phyloP scores from a whole-genome alignment of 108 stramenopile species.

The Skeletonema potamos region DNA sequence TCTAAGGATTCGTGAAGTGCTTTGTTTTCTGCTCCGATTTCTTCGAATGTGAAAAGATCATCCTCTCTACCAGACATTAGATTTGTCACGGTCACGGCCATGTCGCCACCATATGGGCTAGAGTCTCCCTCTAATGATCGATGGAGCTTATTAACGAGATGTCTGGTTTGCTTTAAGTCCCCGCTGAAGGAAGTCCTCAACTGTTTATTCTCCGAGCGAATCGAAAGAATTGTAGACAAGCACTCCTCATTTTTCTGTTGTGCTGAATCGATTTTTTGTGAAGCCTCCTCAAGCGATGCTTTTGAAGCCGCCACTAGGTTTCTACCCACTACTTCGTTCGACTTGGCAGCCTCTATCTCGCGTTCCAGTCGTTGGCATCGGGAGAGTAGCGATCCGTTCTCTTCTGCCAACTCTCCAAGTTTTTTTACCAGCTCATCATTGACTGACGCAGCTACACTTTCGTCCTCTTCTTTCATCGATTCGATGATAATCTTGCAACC shows the following conservation, averaged over 20 bases:
- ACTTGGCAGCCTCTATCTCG: conserved; percentile 6
- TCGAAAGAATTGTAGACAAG: neutral
- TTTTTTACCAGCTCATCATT: conserved; percentile 22
- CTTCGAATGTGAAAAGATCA: conserved; percentile 10
- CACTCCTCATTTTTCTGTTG: neutral
- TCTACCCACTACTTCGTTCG: neutral
- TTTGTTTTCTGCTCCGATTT: conserved; percentile 9
- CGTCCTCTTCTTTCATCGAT: conserved; percentile 7
- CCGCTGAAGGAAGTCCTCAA: neutral
- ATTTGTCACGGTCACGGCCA: neutral
- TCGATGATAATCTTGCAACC: conserved; percentile 8
- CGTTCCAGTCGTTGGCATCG: conserved; percentile 14
- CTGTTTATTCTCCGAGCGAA: neutral
- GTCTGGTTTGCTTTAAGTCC: neutral
- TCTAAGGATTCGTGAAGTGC: conserved; percentile 8
- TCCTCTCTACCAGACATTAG: neutral
- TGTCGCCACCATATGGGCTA: neutral
- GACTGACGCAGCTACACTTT: neutral
- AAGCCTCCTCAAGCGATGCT: neutral
- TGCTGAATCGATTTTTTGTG: neutral
- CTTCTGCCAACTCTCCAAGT: conserved; percentile 21
- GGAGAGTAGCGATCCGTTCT: conserved; percentile 13
- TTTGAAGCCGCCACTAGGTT: neutral
- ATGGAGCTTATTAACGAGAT: neutral
- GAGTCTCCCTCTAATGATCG: neutral